Base-by-base conservation (phyloP, 2,329 filamentous ascomycete genomes). In the Cercospora sesami region DNA sequence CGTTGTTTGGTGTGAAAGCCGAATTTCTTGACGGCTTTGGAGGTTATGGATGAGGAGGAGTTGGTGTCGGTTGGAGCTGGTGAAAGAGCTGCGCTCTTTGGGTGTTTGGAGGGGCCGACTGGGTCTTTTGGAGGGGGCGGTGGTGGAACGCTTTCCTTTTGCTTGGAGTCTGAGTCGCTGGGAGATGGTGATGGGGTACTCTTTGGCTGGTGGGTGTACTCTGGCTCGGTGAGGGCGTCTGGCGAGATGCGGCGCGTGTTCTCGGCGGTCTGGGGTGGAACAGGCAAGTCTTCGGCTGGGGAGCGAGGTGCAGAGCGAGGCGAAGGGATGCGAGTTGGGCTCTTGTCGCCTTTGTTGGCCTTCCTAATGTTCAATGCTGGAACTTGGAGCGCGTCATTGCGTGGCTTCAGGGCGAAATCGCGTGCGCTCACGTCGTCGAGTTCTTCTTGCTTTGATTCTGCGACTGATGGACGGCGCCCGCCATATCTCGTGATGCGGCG, bases 361-460 rank as follows among this genome's bases (percentile, higher is more conserved):
- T 63, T 69, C 36, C 57, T 61, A 14, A 64, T 55, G 7, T 45
- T 28, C 12, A 65, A 16, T 18, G 51, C 30, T 48, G 66, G 66
- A 7, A 62, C 21, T 30, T 60, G 62, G 16, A 68, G 57, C 7
- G 1, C 42, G 10, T 68, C 63, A n/a, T 39, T 63, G 36, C 26
- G 42, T 33, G 62, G 62, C 28, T 36, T 48, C 4, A 42, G 21
- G 26, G 66, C 66, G 45, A 65, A 62, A 53, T 68, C 55, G 55
- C 53, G 57, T 5, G 33, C 48, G 64, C 30, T 21, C 3, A 60
- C 42, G 14, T 66, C 28, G 33, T 58, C 51, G 16, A 55, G 5
- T 6, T 55, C 31, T 12, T 66, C 67, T 5, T 70, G 65, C 26
- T 65, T 55, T 2, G 68, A 70, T 18, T 70, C 68, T 23, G 68